phyloP scores from a whole-genome alignment of 108 stramenopile genomes.

The Nitzschia putrida region DNA sequence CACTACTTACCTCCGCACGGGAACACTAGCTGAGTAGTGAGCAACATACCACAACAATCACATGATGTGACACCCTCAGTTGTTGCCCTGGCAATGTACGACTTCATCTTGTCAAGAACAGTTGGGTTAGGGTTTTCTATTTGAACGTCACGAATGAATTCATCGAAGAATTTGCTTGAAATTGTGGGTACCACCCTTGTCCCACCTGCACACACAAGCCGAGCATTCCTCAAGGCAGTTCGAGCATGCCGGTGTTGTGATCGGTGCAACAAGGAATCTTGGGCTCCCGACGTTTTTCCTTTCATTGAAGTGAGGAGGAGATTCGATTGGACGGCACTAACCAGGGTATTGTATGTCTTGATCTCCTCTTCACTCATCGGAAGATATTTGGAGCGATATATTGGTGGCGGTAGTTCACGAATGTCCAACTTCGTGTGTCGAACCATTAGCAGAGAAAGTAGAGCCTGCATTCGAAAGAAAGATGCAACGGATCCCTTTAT shows the following conservation, averaged over 20 bases:
- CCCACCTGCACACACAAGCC: conserved; percentile 77
- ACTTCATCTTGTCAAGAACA: conserved; percentile 44
- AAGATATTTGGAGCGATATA: conserved; percentile 34
- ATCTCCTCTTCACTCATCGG: conserved; percentile 64
- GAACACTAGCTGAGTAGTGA: conserved; percentile 67
- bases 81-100: conserved; percentile 57
- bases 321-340: conserved; percentile 68
- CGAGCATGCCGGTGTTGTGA: conserved; percentile 61
- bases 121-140: conserved; percentile 23
- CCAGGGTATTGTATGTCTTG: conserved; percentile 77
- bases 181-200: conserved; percentile 57
- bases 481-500: conserved; percentile 49
- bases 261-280: conserved; percentile 80
- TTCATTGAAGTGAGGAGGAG: conserved; percentile 70
- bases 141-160: conserved; percentile 64
- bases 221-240: conserved; percentile 65
- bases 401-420: conserved; percentile 60
- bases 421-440: conserved; percentile 81
- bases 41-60: conserved; percentile 55
- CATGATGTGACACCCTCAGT: conserved; percentile 64
- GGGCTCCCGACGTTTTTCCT: conserved; percentile 74
- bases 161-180: conserved; percentile 46
- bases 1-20: conserved; percentile 51
- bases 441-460: conserved; percentile 74
- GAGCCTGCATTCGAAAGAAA: conserved; percentile 62